These are phyloP conservation scores for Cutaneotrichosporon spelunceum DNA, from an alignment of 1,284 basidiomycete species.

Conservation along the genomic window DNA sequence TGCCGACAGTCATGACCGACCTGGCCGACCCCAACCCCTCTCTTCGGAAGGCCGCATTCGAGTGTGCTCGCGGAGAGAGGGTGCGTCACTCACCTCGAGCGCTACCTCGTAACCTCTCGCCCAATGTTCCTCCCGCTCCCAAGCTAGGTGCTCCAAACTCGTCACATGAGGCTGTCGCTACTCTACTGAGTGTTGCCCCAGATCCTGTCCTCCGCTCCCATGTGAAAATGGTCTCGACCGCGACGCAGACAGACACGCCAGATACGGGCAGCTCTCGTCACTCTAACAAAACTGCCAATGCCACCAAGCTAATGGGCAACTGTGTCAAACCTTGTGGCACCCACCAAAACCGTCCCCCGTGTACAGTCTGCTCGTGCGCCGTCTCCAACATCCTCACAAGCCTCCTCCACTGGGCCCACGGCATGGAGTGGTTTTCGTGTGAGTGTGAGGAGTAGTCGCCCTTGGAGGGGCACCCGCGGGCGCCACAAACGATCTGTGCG, in stretches of 20 bases:
- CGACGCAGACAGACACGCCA: not conserved
- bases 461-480: not conserved
- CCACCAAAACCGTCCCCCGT: not conserved
- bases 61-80: not conserved
- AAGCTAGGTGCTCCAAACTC: not conserved
- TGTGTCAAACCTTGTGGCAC: not conserved
- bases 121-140: not conserved
- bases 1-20: too few relatives aligned
- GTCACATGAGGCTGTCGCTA: not conserved
- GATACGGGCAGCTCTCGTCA: not conserved
- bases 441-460: not conserved
- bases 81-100: not conserved
- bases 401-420: not conserved
- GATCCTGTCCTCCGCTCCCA: not conserved
- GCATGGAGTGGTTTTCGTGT: not conserved
- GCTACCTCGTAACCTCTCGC: not conserved
- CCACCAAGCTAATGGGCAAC: not conserved
- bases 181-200: not conserved
- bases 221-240: not conserved
- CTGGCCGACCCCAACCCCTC: too few relatives aligned
- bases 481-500: too few relatives aligned
- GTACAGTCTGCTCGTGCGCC: not conserved
- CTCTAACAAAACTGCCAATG: not conserved
- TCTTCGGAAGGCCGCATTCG: too few relatives aligned
- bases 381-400: not conserved